phyloP scores from a whole-genome alignment of 345 rosid genomes.

The Toxicodendron radicans region DNA sequence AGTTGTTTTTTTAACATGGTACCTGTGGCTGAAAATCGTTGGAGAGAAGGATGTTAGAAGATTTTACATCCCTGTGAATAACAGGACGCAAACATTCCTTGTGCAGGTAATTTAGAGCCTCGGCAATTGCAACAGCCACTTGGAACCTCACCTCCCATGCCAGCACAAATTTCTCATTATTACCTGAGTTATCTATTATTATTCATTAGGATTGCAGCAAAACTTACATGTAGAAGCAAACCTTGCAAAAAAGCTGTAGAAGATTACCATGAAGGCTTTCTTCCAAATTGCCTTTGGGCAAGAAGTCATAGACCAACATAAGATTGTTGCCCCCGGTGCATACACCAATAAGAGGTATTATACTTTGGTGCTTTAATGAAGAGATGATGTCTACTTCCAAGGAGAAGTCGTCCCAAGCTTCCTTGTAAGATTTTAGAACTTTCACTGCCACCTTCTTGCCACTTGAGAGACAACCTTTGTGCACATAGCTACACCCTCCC shows the following conservation, averaged over 20 bases:
- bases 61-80: slow-evolving; percentile 59
- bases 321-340: slow-evolving; percentile 35
- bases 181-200: slow-evolving; percentile 23
- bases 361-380: slow-evolving; percentile 37
- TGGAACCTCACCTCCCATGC: slow-evolving; percentile 45
- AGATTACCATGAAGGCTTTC: slow-evolving; percentile 47
- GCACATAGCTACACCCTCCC: slow-evolving; percentile 54
- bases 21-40: slow-evolving; percentile 49
- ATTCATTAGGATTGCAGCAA: background rate
- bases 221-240: background rate
- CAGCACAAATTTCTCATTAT: slow-evolving; percentile 18
- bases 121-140: slow-evolving; percentile 39
- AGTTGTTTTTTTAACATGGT: background rate
- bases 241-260: background rate
- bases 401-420: slow-evolving; percentile 43
- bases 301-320: slow-evolving; percentile 43
- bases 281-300: slow-evolving; percentile 45
- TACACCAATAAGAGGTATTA: slow-evolving; percentile 39
- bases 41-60: slow-evolving; percentile 59
- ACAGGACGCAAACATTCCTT: slow-evolving; percentile 37
- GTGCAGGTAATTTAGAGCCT: slow-evolving; percentile 49
- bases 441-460: slow-evolving; percentile 47
- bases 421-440: slow-evolving; percentile 44
- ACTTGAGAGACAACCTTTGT: slow-evolving; percentile 41
- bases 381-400: slow-evolving; percentile 42